Evolutionary conservation across 1,284 basidiomycete genomes (phyloP), one percentile per base, ranked within the genome.

Genomic region (Pterulicium gracile): DNA sequence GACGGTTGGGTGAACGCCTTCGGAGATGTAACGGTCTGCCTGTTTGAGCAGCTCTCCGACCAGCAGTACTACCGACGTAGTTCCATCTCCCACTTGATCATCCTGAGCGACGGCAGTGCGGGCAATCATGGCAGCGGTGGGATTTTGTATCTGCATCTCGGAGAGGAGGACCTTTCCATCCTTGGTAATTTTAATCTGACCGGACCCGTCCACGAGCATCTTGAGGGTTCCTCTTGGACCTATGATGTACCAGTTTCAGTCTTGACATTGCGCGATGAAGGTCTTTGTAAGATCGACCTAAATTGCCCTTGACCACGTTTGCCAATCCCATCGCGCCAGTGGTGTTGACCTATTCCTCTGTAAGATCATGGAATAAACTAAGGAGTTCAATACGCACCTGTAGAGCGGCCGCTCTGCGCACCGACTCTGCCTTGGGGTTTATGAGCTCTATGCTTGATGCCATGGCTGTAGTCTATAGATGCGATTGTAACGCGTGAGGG

Each of bases 111-210:
- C 94, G 24, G 95, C 95, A 35, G 95, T 98, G 48, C 94, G 81
- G 35, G 96, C 96, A 61, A 99, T 95, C 92, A 98, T 97, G 36
- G 96, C 94, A 7, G 96, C 96, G 7, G 96, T 98, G 15, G 96
- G 96, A 65, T 99, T 98, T 64, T 96, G 93, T 58, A 99, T 99
- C 72, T 98, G 96, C 96, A 99, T 99, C 71, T 99, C 96, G 36
- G 94, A 97, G 47, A 99, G 76, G 47, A 99, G 71, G 40, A 98
- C 95, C 70, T 98, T 98, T 56, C 96, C 96, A 61, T 98, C 96
- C 73, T 98, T 99, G 56, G 96, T 98, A 90, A 99, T 96, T 77
- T 98, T 98, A 66, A 99, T 94, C 72, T 96, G 92, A 13, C 96
- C 96, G n/a, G 94, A 77, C 50, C 96, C 96, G 66, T 98, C 96